Conservation (phyloP, 1,139 yeast species). For the Pichia inconspicua region DNA sequence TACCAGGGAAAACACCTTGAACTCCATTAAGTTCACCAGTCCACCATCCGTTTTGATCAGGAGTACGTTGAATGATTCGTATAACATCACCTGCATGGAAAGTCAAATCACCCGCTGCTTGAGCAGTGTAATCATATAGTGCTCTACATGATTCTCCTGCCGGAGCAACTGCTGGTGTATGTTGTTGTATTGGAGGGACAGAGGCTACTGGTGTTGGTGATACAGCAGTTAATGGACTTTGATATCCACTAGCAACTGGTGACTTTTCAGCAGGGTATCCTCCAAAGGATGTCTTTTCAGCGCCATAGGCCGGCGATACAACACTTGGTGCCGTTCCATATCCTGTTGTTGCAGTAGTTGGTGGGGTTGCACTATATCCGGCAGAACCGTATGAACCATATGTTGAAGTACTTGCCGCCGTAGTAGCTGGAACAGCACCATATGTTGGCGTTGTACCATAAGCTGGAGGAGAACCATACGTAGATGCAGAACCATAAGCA, state of each 20-base stretch:
- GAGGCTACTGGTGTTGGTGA: background rate
- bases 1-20: constrained; percentile 92
- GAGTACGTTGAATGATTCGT: constrained; percentile 72
- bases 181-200: constrained; percentile 13
- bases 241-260: constrained; percentile 1
- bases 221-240: constrained; percentile 19
- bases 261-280: constrained; percentile 18
- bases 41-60: constrained; percentile 96
- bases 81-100: constrained; percentile 85
- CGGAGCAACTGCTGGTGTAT: constrained; percentile 32
- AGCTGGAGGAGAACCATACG: constrained; percentile 1
- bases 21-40: constrained; percentile 83
- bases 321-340: constrained; percentile 1
- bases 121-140: constrained; percentile 69
- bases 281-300: constrained; percentile 9
- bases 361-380: constrained; percentile 9
- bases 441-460: constrained; percentile 14
- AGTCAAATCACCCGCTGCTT: constrained; percentile 82
- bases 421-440: constrained; percentile 6
- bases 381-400: constrained; percentile 10
- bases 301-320: constrained; percentile 3
- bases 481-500: constrained; percentile 2
- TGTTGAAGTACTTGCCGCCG: constrained; percentile 7
- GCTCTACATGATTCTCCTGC: constrained; percentile 61
- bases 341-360: constrained; percentile 9